Conservation (phyloP, 2,329 filamentous ascomycete species). For the Tolypocladium inflatum region DNA sequence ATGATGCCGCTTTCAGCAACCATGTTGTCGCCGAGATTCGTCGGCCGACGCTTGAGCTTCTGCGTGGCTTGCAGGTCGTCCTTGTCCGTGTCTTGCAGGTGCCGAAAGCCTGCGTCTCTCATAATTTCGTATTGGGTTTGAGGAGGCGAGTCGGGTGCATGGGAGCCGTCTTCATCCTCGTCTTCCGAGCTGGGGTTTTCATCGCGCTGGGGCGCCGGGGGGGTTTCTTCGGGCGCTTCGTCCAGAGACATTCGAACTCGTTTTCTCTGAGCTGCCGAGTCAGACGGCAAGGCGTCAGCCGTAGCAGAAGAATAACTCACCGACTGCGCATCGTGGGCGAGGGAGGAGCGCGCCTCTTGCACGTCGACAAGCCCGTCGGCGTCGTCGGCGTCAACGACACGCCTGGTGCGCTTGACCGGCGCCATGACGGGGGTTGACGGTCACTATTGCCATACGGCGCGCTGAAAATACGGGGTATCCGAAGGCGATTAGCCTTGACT, state of each 20-base stretch:
- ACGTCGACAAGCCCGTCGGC: slow-evolving; percentile 22
- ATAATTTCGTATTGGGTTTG: slow-evolving; percentile 53
- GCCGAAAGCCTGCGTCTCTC: slow-evolving; percentile 49
- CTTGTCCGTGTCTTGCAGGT: slow-evolving; percentile 44
- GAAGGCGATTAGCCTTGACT: neutral
- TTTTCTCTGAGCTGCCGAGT: slow-evolving; percentile 18
- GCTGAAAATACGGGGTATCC: neutral
- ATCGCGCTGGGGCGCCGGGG: slow-evolving; percentile 6
- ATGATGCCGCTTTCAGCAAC: slow-evolving; percentile 80
- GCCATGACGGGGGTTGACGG: slow-evolving; percentile 14
- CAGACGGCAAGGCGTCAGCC: neutral
- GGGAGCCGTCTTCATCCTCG: slow-evolving; percentile 17
- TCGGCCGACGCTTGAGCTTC: slow-evolving; percentile 42
- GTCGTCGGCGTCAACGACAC: slow-evolving; percentile 14
- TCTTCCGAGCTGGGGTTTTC: slow-evolving; percentile 18
- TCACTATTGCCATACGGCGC: neutral
- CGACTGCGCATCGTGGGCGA: slow-evolving; percentile 20
- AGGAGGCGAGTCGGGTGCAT: slow-evolving; percentile 25
- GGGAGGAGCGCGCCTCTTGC: slow-evolving; percentile 30
- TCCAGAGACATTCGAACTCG: slow-evolving; percentile 21
- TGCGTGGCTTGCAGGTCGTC: slow-evolving; percentile 59
- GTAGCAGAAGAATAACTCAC: neutral
- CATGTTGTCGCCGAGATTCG: slow-evolving; percentile 54
- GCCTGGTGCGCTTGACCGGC: slow-evolving; percentile 31
- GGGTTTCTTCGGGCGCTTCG: slow-evolving; percentile 7